Evolutionary conservation across 306 rosid genomes (phyloP).

Genomic region (Prosopis cineraria): DNA sequence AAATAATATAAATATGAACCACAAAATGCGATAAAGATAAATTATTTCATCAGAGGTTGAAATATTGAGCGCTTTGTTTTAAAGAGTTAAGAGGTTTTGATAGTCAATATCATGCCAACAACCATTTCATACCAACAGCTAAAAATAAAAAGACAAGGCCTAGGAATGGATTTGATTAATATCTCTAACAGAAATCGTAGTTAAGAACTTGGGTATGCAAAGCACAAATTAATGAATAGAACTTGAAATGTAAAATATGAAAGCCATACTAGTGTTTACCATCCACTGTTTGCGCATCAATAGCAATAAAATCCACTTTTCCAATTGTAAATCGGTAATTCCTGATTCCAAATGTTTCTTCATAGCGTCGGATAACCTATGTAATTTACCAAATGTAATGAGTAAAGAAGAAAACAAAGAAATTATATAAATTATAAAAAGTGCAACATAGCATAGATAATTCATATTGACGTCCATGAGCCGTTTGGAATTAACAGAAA

Average conservation of each 20-base stretch:
- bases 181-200: not conserved
- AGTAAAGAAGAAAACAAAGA: slow-evolving; percentile 25
- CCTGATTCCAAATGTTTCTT: slow-evolving; percentile 65
- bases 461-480: not conserved
- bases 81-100: not conserved
- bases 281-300: slow-evolving; percentile 81
- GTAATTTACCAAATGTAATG: slow-evolving; percentile 5
- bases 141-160: not conserved
- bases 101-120: not conserved
- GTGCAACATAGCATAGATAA: not conserved
- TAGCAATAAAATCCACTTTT: slow-evolving; percentile 70
- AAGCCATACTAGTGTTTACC: slow-evolving; percentile 47
- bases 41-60: not conserved
- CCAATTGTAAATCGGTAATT: slow-evolving; percentile 61
- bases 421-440: not conserved
- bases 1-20: not conserved
- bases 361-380: slow-evolving; percentile 70
- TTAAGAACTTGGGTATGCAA: not conserved
- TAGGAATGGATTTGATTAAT: not conserved
- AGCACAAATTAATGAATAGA: not conserved
- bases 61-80: not conserved
- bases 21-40: not conserved
- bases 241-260: slow-evolving; percentile 14
- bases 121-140: slow-evolving; percentile 2
- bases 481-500: slow-evolving; percentile 17